A percentile compares a stretch with the other conserved stretches of the same genome.
Conservation (phyloP, 805 yeast species). For the Komagataella pastoris region DNA sequence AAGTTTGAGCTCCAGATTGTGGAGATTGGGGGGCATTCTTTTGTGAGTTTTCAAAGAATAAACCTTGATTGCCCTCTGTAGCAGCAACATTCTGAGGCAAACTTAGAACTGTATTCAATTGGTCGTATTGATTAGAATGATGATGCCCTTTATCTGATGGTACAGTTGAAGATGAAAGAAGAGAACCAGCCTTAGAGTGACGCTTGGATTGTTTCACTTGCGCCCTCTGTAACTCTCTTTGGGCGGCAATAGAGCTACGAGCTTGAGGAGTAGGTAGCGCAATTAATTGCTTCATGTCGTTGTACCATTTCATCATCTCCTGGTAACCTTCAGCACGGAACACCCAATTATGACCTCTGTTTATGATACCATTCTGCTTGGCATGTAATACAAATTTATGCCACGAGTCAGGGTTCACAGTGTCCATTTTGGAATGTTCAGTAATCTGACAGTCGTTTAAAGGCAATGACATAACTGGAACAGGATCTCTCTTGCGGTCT, state of each 20-base stretch:
- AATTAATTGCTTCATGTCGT: conserved; percentile 60
- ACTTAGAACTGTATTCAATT: neutral
- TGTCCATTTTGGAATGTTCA: conserved; percentile 70
- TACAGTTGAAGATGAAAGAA: neutral
- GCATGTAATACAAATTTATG: conserved; percentile 74
- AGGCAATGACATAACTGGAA: conserved; percentile 74
- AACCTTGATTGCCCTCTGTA: too few relatives aligned
- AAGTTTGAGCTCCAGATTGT: neutral
- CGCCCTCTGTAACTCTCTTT: neutral
- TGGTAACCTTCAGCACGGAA: conserved; percentile 80
- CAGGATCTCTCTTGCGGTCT: conserved; percentile 70
- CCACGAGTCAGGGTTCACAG: conserved; percentile 33
- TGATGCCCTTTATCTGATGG: neutral
- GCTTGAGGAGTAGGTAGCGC: conserved; percentile 45
- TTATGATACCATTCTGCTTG: conserved; percentile 61
- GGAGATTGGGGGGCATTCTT: neutral
- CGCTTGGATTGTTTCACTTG: neutral
- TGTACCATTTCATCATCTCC: conserved; percentile 74
- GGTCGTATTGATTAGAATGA: neutral
- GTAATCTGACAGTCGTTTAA: conserved; percentile 70
- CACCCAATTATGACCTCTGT: conserved; percentile 87
- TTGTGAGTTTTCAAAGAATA: too few relatives aligned
- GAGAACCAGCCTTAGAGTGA: neutral
- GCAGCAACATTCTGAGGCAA: neutral
- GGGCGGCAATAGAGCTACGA: conserved; percentile 31